Percentiles rank a stretch among this genome's conserved stretches.
Evolutionary conservation across 2,329 filamentous ascomycete species (phyloP).

Genomic region (Fusarium devonianum): DNA sequence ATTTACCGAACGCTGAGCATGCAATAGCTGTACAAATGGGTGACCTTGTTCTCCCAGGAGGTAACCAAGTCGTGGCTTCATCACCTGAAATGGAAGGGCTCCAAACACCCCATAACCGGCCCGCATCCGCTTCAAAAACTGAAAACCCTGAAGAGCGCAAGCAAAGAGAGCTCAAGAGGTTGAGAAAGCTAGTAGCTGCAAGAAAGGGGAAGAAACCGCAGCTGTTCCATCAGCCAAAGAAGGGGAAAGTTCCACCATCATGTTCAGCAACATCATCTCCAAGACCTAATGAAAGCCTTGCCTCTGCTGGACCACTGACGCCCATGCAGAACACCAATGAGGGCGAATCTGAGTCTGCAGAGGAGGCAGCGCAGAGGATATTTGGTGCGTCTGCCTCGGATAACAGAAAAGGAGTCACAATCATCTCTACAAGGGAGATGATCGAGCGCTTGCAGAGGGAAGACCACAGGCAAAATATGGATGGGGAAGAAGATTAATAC

Average conservation of each 20-base stretch:
- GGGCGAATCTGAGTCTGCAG: background rate
- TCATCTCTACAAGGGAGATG: constrained; percentile 3
- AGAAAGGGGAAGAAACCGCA: constrained; percentile 2
- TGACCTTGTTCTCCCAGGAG: constrained; percentile 20
- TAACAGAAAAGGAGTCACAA: background rate
- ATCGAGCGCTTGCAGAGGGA: constrained; percentile 3
- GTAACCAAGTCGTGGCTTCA: constrained; percentile 5
- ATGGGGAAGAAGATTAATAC: too few species aligned
- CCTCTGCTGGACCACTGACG: background rate
- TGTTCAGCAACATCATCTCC: background rate
- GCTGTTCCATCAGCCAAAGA: constrained; percentile 6
- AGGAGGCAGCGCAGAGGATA: background rate
- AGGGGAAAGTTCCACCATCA: background rate
- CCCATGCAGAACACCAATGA: background rate
- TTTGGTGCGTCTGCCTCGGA: background rate
- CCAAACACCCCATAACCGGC: background rate
- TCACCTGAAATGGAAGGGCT: background rate
- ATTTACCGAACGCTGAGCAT: background rate
- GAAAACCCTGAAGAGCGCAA: background rate
- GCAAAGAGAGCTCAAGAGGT: constrained; percentile 1
- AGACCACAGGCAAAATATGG: background rate
- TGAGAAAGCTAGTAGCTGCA: background rate
- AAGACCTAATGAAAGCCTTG: background rate
- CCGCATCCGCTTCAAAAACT: background rate
- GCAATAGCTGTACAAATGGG: background rate